Conservation (phyloP, 768 basidiomycete species). For the Boletus eberwhitei region DNA sequence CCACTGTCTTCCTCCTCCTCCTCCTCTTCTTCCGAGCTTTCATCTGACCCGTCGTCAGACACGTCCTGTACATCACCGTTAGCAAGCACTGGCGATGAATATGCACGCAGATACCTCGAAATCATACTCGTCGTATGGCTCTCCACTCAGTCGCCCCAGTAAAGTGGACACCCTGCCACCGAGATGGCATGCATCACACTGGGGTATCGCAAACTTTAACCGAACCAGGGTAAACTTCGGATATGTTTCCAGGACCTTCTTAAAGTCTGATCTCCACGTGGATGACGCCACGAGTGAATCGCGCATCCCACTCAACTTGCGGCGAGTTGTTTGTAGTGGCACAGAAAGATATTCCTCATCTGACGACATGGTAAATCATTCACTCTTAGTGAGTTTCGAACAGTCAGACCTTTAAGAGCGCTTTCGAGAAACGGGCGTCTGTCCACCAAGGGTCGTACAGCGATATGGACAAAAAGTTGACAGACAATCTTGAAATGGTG, state of each 20-base stretch:
- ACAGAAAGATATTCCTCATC: slow-evolving; percentile 72
- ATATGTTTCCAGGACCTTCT: slow-evolving; percentile 57
- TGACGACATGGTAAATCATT: slow-evolving; percentile 14
- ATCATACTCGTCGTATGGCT: slow-evolving; percentile 66
- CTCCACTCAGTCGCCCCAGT: slow-evolving; percentile 58
- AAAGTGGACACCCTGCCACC: slow-evolving; percentile 66
- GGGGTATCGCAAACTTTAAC: slow-evolving; percentile 54
- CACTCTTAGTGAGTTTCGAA: background rate
- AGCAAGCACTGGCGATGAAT: background rate
- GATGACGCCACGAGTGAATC: slow-evolving; percentile 84
- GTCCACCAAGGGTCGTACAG: slow-evolving; percentile 52
- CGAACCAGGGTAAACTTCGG: slow-evolving; percentile 56
- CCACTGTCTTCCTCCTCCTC: background rate
- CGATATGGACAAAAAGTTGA: slow-evolving; percentile 82
- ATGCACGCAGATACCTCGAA: slow-evolving; percentile 49
- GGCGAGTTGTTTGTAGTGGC: slow-evolving; percentile 61
- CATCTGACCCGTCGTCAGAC: slow-evolving; percentile 24
- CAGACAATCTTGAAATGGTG: slow-evolving; percentile 87
- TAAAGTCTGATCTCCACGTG: slow-evolving; percentile 75
- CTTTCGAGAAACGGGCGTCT: slow-evolving; percentile 56
- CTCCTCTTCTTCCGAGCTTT: slow-evolving; percentile 24
- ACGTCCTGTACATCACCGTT: slow-evolving; percentile 12
- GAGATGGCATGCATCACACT: slow-evolving; percentile 83
- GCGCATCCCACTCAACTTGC: slow-evolving; percentile 64
- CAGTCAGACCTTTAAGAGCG: slow-evolving; percentile 42